These are phyloP conservation scores for Podospora anserina DNA, from an alignment of 495 filamentous ascomycete genomes.

Conservation along the genomic window DNA sequence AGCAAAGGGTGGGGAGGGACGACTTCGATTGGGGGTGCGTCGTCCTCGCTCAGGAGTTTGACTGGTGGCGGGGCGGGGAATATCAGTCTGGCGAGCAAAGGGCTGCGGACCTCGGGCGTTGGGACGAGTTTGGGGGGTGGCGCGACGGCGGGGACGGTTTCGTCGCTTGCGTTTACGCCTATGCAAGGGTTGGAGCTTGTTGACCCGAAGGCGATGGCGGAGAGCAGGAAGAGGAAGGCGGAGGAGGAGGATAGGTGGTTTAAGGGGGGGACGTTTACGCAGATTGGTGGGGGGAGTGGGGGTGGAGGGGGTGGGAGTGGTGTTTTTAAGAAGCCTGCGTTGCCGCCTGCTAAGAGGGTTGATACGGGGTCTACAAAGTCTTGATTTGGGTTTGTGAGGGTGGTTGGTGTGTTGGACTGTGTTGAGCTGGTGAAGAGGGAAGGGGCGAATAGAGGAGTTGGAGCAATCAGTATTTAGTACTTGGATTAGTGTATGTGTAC, in stretches of 20 bases:
- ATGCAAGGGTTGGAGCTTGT: slow-evolving; percentile 94
- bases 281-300: slow-evolving; percentile 56
- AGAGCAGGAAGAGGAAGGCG: slow-evolving; percentile 82
- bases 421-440: neutral
- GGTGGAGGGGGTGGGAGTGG: slow-evolving; percentile 19
- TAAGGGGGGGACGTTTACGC: slow-evolving; percentile 91
- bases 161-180: slow-evolving; percentile 87
- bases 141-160: slow-evolving; percentile 66
- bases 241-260: slow-evolving; percentile 96
- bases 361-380: slow-evolving; percentile 43
- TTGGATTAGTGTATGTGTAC: neutral
- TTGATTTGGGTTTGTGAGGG: neutral
- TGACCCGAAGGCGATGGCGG: slow-evolving; percentile 85
- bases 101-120: slow-evolving; percentile 71
- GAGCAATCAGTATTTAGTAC: neutral
- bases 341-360: slow-evolving; percentile 60
- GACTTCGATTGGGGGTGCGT: slow-evolving; percentile 63
- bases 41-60: slow-evolving; percentile 75
- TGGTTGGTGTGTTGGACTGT: neutral
- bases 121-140: slow-evolving; percentile 55
- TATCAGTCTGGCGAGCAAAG: slow-evolving; percentile 68
- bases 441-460: neutral
- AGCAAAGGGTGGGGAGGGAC: slow-evolving; percentile 91
- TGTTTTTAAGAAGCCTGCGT: slow-evolving; percentile 56
- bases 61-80: slow-evolving; percentile 57